Evolutionary conservation across 2,329 filamentous ascomycete species (phyloP), one percentile per base, ranked within the genome.

Genomic region (Microdochium paspali): DNA sequence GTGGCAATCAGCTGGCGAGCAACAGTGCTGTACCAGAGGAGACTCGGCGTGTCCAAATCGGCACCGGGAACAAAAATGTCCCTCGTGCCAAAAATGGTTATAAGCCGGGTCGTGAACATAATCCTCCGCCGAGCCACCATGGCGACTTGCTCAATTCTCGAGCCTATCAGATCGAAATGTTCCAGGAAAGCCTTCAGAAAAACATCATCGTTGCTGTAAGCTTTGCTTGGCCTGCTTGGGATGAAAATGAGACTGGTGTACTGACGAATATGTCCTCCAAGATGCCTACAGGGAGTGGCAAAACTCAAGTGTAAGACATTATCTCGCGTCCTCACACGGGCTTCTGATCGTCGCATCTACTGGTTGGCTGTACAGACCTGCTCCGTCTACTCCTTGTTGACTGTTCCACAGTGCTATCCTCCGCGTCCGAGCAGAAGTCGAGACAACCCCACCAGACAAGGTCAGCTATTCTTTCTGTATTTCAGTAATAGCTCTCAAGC

Each of bases 211-310:
- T 89, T 46, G 79, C 79, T 24, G 84, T 87, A 67, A 51, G 72
- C 64, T 13, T 18, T 24, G 20, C 28, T 28, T 25, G 18, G 15
- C 40, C 3, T 15, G 28, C 31, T 35, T 35, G 6, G n/a, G 6
- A 35, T n/a, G 6, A 15, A n/a, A 35, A 35, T 6, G 31, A 13
- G 7, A 28, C 13, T 28, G 26, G 26, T 7, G 7, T 28, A 7
- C 13, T 28, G 7, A 48, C 47, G 25, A 49, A 49, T 23, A 44
- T 24, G 30, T 32, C 24, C 43, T 21, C 39, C 28, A 47, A 65
- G 84, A 90, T 90, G 85, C 85, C 87, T 51, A 90, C 86, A 0
- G 86, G 86, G 1, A 87, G 79, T 53, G 86, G 86, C 2, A 90
- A 90, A 61, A 90, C 86, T 3, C 81, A 85, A 53, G 77, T 90